Evolutionary conservation across 179 eudicot species (phyloP).

Genomic region (Carnegiea gigantea): DNA sequence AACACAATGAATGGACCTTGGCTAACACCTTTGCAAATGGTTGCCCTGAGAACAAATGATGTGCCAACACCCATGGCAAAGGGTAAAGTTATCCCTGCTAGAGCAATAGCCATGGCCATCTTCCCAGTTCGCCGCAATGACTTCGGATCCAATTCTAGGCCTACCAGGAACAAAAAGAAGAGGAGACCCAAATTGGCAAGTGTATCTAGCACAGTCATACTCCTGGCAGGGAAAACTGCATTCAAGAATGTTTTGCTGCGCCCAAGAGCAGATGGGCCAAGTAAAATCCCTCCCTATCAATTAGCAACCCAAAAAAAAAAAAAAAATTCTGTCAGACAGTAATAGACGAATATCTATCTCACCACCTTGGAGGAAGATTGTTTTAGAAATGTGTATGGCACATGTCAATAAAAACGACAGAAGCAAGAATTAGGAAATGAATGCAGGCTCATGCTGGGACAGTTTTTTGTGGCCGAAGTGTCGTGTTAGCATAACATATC

Average conservation of each 20-base stretch:
- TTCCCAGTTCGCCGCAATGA: slow-evolving; percentile 44
- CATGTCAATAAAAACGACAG: neutral
- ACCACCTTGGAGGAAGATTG: neutral
- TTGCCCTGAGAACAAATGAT: slow-evolving; percentile 43
- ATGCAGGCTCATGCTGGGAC: neutral
- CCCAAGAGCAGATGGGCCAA: slow-evolving; percentile 60
- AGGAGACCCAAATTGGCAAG: slow-evolving; percentile 55
- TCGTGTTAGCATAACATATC: neutral
- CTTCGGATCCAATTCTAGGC: slow-evolving; percentile 48
- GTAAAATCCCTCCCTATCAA: slow-evolving; percentile 66
- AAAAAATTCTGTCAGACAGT: neutral
- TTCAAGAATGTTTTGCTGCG: slow-evolving; percentile 39
- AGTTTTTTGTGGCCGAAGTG: neutral
- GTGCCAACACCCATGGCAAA: slow-evolving; percentile 52
- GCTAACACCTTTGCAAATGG: slow-evolving; percentile 55
- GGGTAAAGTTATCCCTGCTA: slow-evolving; percentile 49
- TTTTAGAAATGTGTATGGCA: neutral
- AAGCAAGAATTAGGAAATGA: neutral
- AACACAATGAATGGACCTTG: slow-evolving; percentile 67
- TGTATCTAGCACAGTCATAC: slow-evolving; percentile 51
- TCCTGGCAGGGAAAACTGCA: slow-evolving; percentile 47
- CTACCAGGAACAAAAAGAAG: slow-evolving; percentile 52
- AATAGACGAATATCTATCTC: neutral
- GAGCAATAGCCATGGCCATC: slow-evolving; percentile 46
- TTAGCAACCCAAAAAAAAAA: slow-evolving; percentile 1